Percentiles rank a stretch among this genome's conserved stretches.
phyloP scores from a whole-genome alignment of 2,329 filamentous ascomycete genomes.

The Colletotrichum karsti region DNA sequence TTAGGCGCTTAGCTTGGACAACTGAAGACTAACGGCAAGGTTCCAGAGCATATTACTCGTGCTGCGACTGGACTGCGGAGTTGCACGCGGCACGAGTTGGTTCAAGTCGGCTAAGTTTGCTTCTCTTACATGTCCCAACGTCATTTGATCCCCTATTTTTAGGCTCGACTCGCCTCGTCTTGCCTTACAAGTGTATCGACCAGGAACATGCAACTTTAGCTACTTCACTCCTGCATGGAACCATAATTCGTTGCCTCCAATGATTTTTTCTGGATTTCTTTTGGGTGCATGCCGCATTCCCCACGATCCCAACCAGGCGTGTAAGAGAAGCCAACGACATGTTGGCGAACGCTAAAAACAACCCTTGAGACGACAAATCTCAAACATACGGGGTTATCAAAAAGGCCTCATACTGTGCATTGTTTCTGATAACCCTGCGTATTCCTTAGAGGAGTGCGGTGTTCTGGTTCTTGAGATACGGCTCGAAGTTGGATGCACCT shows the following conservation, averaged over 20 bases:
- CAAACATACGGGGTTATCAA: not conserved
- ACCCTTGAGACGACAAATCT: slow-evolving; percentile 9
- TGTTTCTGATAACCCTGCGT: not conserved
- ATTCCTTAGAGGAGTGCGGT: not conserved
- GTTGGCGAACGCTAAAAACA: not conserved
- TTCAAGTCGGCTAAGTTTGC: slow-evolving; percentile 26
- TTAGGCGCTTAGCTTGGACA: slow-evolving; percentile 1
- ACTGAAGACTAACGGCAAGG: slow-evolving; percentile 15
- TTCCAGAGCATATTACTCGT: slow-evolving; percentile 12
- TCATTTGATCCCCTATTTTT: slow-evolving; percentile 19
- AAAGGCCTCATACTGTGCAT: not conserved
- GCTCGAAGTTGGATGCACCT: slow-evolving; percentile 19
- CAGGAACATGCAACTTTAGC: slow-evolving; percentile 23
- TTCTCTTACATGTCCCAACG: slow-evolving; percentile 25
- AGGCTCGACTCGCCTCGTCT: slow-evolving; percentile 23
- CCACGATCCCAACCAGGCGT: not conserved
- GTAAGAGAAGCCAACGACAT: not conserved
- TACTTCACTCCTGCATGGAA: slow-evolving; percentile 23
- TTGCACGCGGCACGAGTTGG: slow-evolving; percentile 11
- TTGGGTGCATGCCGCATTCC: not conserved
- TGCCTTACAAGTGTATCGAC: slow-evolving; percentile 21
- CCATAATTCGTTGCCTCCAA: slow-evolving; percentile 13
- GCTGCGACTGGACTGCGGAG: slow-evolving; percentile 10
- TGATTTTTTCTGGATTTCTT: slow-evolving; percentile 3
- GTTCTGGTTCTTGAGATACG: not conserved